These are phyloP conservation scores for Apiospora rasikravindrae DNA, from an alignment of 2,329 filamentous ascomycete species.

Conservation along the genomic window DNA sequence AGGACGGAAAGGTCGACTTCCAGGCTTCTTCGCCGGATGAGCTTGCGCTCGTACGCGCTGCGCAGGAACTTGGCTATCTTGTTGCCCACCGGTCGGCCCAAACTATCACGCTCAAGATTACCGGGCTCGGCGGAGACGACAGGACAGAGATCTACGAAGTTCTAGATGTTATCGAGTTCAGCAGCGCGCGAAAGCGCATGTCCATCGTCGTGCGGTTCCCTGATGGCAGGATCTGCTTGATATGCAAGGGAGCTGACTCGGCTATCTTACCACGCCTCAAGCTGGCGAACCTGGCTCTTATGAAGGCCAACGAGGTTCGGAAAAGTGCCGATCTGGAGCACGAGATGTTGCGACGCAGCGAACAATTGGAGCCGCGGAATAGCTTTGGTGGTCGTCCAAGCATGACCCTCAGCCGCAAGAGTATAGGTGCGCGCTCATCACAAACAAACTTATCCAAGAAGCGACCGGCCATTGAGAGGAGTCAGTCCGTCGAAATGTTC, in stretches of 20 bases:
- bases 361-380: constrained; percentile 58
- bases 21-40: constrained; percentile 93
- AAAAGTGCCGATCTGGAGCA: constrained; percentile 65
- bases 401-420: constrained; percentile 52
- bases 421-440: constrained; percentile 34
- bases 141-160: constrained; percentile 74
- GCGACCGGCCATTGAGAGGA: constrained; percentile 35
- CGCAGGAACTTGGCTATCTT: constrained; percentile 82
- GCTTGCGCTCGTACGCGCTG: constrained; percentile 81
- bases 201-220: constrained; percentile 87
- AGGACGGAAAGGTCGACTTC: constrained; percentile 74
- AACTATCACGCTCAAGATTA: constrained; percentile 62
- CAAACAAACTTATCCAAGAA: constrained; percentile 18
- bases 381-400: constrained; percentile 62
- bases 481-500: constrained; percentile 35
- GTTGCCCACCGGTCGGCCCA: constrained; percentile 76
- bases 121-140: constrained; percentile 41
- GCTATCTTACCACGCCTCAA: constrained; percentile 79
- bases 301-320: constrained; percentile 73
- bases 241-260: constrained; percentile 92
- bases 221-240: constrained; percentile 78
- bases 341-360: constrained; percentile 60
- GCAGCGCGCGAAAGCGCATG: constrained; percentile 88
- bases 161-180: constrained; percentile 89
- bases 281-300: constrained; percentile 73